A percentile compares a stretch with the other conserved stretches of the same genome.
phyloP scores from a whole-genome alignment of 2,329 filamentous ascomycete genomes.

The Colletotrichum phormii region DNA sequence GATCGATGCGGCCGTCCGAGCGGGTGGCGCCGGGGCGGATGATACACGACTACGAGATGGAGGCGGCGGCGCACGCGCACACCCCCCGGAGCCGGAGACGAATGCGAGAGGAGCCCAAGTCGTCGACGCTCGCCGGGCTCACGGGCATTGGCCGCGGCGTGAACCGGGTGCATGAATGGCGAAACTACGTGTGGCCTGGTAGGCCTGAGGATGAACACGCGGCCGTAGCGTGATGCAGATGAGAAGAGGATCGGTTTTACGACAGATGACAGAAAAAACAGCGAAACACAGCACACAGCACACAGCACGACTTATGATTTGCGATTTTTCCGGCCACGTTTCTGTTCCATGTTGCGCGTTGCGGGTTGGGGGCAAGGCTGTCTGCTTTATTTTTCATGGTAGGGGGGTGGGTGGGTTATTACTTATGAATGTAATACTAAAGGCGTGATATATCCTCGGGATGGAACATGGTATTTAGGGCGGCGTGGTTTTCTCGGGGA shows the following conservation, averaged over 20 bases:
- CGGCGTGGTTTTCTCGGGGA: background rate
- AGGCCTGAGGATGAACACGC: conserved; percentile 48
- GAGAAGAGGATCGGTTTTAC: background rate
- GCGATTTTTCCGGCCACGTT: background rate
- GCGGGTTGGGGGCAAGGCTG: background rate
- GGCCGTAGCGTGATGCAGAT: conserved; percentile 19
- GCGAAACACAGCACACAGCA: background rate
- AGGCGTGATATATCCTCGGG: conserved; percentile 20
- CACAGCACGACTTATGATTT: conserved; percentile 16
- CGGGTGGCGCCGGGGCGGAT: conserved; percentile 43
- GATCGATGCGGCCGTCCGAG: conserved; percentile 45
- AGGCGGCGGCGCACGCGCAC: conserved; percentile 45
- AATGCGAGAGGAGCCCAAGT: conserved; percentile 44
- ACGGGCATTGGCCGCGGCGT: conserved; percentile 57
- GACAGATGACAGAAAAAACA: background rate
- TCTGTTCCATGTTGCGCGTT: conserved; percentile 17
- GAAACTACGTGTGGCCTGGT: conserved; percentile 58
- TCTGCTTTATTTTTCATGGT: background rate
- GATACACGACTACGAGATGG: conserved; percentile 47
- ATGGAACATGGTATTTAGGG: background rate
- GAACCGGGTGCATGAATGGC: conserved; percentile 62
- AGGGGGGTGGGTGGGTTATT: conserved; percentile 1
- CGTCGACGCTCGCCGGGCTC: conserved; percentile 61
- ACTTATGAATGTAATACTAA: conserved; percentile 25
- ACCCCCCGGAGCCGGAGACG: conserved; percentile 44